A percentile compares a stretch with the other conserved stretches of the same genome.
These are phyloP conservation scores for Grosmannia serpens DNA, from an alignment of 2,329 filamentous ascomycete species.

Conservation along the genomic window DNA sequence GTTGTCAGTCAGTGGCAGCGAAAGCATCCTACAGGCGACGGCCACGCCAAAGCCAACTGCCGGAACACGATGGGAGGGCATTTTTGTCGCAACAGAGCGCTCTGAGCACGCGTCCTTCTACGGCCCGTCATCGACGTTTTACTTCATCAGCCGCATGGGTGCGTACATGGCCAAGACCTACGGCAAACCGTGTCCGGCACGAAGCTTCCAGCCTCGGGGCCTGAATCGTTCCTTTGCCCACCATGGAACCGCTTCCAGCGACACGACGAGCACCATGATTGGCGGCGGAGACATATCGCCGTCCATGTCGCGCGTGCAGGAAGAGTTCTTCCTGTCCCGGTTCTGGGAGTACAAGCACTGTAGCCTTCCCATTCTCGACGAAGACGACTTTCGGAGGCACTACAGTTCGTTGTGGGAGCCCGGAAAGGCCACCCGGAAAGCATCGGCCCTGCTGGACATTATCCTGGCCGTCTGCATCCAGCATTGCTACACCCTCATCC, in stretches of 20 bases:
- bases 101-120: conserved; percentile 27
- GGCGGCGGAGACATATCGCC: not conserved
- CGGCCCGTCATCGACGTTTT: conserved; percentile 31
- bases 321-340: conserved; percentile 27
- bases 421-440: conserved; percentile 20
- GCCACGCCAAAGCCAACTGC: not conserved
- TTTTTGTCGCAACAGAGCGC: conserved; percentile 24
- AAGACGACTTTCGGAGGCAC: conserved; percentile 25
- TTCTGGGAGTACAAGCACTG: conserved; percentile 30
- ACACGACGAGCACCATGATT: not conserved
- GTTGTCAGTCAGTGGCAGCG: not conserved
- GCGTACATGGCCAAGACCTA: conserved; percentile 22
- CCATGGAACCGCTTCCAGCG: not conserved
- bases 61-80: conserved; percentile 16
- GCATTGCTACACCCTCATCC: conserved; percentile 22
- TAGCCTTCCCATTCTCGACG: conserved; percentile 25
- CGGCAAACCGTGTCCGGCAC: conserved; percentile 15
- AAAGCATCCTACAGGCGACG: not conserved
- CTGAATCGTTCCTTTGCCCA: not conserved
- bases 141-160: conserved; percentile 31
- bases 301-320: conserved; percentile 21
- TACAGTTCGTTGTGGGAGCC: conserved; percentile 27
- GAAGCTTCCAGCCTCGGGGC: conserved; percentile 9
- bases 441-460: conserved; percentile 40
- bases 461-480: conserved; percentile 40